Conservation (phyloP, 495 filamentous ascomycete genomes). For the Penicillium crystallinum region DNA sequence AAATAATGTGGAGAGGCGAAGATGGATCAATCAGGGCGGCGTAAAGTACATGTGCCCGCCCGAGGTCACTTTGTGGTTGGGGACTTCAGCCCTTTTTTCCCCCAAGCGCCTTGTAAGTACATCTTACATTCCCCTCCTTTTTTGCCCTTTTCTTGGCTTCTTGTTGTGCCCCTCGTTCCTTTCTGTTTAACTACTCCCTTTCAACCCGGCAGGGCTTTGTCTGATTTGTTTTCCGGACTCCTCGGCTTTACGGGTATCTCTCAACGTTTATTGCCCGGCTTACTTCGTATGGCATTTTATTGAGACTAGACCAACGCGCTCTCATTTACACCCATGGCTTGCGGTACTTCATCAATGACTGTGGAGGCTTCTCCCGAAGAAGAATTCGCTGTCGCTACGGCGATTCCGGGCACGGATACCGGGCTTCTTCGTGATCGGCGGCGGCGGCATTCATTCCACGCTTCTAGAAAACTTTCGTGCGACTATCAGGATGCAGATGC, state of each 20-base stretch:
- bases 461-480: constrained; percentile 54
- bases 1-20: constrained; percentile 2
- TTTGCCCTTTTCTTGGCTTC: background rate
- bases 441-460: constrained; percentile 62
- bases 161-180: constrained; percentile 7
- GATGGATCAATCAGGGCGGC: constrained; percentile 16
- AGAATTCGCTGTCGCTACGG: constrained; percentile 23
- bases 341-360: constrained; percentile 41
- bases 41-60: constrained; percentile 13
- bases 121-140: constrained; percentile 8
- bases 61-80: constrained; percentile 18
- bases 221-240: background rate
- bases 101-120: constrained; percentile 1
- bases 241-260: background rate
- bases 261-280: background rate
- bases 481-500: constrained; percentile 61
- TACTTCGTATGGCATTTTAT: constrained; percentile 1
- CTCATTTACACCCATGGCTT: constrained; percentile 35
- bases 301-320: constrained; percentile 2
- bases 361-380: constrained; percentile 39
- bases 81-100: constrained; percentile 10
- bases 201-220: background rate
- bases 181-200: background rate
- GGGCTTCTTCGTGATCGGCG: constrained; percentile 41
- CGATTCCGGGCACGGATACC: constrained; percentile 34